Conservation (phyloP, 352 stramenopile species). For the Globisporangium cystogenes region DNA sequence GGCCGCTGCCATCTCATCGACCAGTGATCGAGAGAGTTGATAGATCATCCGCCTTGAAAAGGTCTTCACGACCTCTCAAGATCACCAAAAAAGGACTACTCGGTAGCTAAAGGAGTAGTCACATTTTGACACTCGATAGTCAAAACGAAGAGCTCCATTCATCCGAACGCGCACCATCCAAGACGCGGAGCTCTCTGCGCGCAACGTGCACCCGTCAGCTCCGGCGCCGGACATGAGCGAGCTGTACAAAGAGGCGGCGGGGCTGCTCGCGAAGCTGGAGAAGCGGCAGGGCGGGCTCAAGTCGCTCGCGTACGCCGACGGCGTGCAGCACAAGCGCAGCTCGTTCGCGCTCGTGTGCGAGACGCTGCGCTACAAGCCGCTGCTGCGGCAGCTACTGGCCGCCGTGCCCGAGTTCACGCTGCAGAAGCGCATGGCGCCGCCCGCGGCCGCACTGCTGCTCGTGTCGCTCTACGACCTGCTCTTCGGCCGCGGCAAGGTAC, state of each 20-base stretch:
- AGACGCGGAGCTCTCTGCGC: too few species aligned
- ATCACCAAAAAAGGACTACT: too few species aligned
- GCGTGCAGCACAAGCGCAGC: slow-evolving; percentile 82
- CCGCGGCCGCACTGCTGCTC: slow-evolving; percentile 54
- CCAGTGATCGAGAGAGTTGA: too few species aligned
- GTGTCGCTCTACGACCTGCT: slow-evolving; percentile 87
- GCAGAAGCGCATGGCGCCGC: slow-evolving; percentile 41
- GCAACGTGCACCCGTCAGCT: too few species aligned
- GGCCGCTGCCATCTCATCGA: slow-evolving; percentile 26
- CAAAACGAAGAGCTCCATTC: too few species aligned
- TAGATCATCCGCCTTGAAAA: too few species aligned
- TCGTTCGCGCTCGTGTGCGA: slow-evolving; percentile 87
- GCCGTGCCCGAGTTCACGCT: slow-evolving; percentile 69
- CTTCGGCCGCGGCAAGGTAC: slow-evolving; percentile 81
- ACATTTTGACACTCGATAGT: too few species aligned
- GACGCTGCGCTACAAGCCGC: slow-evolving; percentile 83
- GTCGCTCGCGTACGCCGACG: slow-evolving; percentile 75
- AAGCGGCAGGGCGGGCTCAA: slow-evolving; percentile 77
- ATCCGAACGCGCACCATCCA: too few species aligned
- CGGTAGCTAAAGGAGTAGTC: too few species aligned
- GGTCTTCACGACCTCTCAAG: too few species aligned
- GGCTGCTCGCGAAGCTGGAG: slow-evolving; percentile 74
- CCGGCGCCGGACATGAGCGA: slow-evolving; percentile 46
- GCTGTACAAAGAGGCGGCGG: slow-evolving; percentile 78
- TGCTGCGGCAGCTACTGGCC: slow-evolving; percentile 61